Conservation (phyloP, 2,329 filamentous ascomycete species). For the Aspergillus transmontanensis region DNA sequence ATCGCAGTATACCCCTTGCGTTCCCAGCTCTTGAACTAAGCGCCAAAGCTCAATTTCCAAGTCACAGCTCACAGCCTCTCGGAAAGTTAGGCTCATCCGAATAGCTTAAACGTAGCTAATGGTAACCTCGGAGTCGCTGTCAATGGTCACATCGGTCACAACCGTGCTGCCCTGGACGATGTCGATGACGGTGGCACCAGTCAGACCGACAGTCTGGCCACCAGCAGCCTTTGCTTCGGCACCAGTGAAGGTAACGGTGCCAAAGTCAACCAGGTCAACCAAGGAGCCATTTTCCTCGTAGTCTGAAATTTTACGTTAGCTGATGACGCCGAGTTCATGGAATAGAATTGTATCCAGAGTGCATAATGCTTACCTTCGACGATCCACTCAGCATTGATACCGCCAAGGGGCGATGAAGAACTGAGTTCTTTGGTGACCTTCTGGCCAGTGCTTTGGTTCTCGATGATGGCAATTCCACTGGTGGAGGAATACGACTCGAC, state of each 20-base stretch:
- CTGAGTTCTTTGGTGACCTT: slow-evolving; percentile 39
- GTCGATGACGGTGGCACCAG: slow-evolving; percentile 47
- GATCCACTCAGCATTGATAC: slow-evolving; percentile 65
- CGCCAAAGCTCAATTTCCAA: background rate
- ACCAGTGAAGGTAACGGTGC: slow-evolving; percentile 50
- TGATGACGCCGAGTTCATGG: too few species aligned
- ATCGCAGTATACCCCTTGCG: background rate
- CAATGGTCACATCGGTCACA: slow-evolving; percentile 35
- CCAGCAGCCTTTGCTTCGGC: slow-evolving; percentile 36
- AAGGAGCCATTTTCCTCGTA: slow-evolving; percentile 41
- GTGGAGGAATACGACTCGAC: slow-evolving; percentile 46
- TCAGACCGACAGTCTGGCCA: slow-evolving; percentile 34
- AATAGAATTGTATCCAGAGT: background rate
- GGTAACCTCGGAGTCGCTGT: slow-evolving; percentile 21
- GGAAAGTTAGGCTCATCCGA: background rate
- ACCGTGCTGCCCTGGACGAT: slow-evolving; percentile 45
- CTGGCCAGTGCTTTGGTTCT: slow-evolving; percentile 56
- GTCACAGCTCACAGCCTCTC: background rate
- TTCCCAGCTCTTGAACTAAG: background rate
- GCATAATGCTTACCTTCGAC: slow-evolving; percentile 10
- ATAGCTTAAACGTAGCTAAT: slow-evolving; percentile 24
- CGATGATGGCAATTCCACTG: slow-evolving; percentile 48
- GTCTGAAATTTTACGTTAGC: slow-evolving; percentile 29
- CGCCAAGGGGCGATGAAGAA: slow-evolving; percentile 44
- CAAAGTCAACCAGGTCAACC: slow-evolving; percentile 52